A percentile compares a stretch with the other conserved stretches of the same genome.
phyloP scores from a whole-genome alignment of 306 rosid genomes.

The Aeschynomene evenia region DNA sequence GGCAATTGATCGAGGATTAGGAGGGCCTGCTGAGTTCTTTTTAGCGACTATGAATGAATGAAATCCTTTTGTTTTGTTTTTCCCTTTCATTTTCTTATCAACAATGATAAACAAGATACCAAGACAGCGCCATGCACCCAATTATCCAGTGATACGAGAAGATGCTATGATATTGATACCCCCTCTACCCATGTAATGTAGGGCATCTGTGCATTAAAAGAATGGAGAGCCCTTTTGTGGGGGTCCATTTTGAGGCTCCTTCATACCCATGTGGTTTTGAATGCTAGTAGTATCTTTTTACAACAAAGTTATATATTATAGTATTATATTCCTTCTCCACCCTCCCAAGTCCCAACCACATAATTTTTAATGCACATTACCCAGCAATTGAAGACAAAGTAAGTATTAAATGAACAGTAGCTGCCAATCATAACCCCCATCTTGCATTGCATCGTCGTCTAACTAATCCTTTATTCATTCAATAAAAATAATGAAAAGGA shows the following conservation, averaged over 20 bases:
- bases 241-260: constrained; percentile 12
- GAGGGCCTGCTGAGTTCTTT: not conserved
- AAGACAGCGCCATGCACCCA: not conserved
- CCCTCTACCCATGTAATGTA: not conserved
- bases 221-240: not conserved
- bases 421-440: constrained; percentile 34
- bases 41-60: constrained; percentile 1
- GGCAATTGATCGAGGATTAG: not conserved
- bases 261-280: constrained; percentile 2
- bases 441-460: constrained; percentile 37
- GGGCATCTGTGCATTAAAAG: constrained; percentile 9
- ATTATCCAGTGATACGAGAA: not conserved
- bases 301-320: too few species aligned
- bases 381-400: constrained; percentile 17
- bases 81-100: not conserved
- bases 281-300: not conserved
- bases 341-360: not conserved
- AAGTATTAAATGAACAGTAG: constrained; percentile 25
- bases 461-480: too few species aligned
- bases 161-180: too few species aligned
- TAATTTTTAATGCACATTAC: constrained; percentile 1
- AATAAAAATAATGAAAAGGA: not conserved
- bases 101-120: constrained; percentile 8
- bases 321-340: not conserved
- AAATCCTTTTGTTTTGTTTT: not conserved